A percentile compares a stretch with the other conserved stretches of the same genome.
phyloP scores from a whole-genome alignment of 306 rosid genomes.

The Oxytropis ochrocephala region DNA sequence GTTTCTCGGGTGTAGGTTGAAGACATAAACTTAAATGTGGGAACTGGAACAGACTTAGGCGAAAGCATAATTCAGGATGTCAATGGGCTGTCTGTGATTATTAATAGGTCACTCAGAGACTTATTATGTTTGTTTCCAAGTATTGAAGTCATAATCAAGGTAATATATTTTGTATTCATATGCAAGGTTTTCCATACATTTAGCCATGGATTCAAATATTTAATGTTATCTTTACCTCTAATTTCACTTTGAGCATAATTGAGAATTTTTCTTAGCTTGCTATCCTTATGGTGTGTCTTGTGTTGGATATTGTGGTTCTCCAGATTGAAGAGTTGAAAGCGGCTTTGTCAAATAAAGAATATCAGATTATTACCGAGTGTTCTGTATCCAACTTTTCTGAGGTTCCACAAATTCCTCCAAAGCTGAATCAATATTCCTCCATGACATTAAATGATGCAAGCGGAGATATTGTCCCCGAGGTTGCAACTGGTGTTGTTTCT shows the following conservation, averaged over 20 bases:
- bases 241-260: background rate
- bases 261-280: background rate
- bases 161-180: conserved; percentile 21
- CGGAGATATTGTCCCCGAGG: conserved; percentile 30
- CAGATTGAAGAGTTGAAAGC: conserved; percentile 91
- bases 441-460: conserved; percentile 33
- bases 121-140: conserved; percentile 65
- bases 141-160: conserved; percentile 64
- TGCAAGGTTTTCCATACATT: background rate
- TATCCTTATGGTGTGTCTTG: background rate
- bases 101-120: conserved; percentile 87
- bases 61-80: conserved; percentile 92
- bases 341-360: conserved; percentile 79
- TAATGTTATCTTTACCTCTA: background rate
- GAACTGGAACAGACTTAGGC: conserved; percentile 65
- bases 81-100: conserved; percentile 74
- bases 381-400: conserved; percentile 83
- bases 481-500: conserved; percentile 34
- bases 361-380: conserved; percentile 86
- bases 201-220: background rate
- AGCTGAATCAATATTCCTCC: conserved; percentile 36
- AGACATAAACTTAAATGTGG: conserved; percentile 90
- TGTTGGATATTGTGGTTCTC: conserved; percentile 27
- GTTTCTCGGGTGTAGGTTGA: conserved; percentile 57
- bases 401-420: conserved; percentile 59